Base-by-base conservation (phyloP, 495 filamentous ascomycete genomes). In the Aspergillus bridgeri region DNA sequence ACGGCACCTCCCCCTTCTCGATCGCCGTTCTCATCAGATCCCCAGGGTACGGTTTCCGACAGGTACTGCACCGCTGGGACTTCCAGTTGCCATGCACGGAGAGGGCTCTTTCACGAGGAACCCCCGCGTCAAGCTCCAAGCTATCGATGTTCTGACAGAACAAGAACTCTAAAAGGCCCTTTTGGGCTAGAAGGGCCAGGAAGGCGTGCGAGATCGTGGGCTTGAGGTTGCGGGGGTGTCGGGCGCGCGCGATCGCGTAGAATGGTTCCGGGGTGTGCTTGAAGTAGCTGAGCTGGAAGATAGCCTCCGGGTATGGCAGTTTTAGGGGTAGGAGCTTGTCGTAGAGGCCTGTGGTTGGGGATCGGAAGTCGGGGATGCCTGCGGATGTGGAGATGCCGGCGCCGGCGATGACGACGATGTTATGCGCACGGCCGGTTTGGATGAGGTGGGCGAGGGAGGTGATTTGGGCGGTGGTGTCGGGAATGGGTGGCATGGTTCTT, bases 121-220 rank as follows among this genome's bases (percentile, higher is more conserved):
- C 83, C 20, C 92, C 92, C 9, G 92, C 92, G 54, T 81, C 80
- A 19, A 88, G 78, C 68, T 97, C 92, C 18, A 97, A 77, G 52
- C 86, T 87, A 73, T 97, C 92, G 65, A 96, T 93, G 69, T 97
- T 97, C 68, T 96, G 92, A 3, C 91, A 96, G 71, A 96, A 96
- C 19, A 90, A 72, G 73, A 88, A 90, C 53, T 86, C 75, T 5
- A 97, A 75, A 15, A 92, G 70, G 8, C 80, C 79, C 71, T 90
- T 92, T 46, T 84, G 72, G 13, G 86, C 79, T 0, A 96, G 80
- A 17, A 86, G 65, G 0, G 82, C 78, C 23, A 96, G 79, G 66
- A 95, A 94, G 3, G 79, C 79, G 67, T 93, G 89, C 0, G 89
- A 81, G 52, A 92, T 67, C 1, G 90, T 96, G 2, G 92, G 91